phyloP scores from a whole-genome alignment of 257 asterid genomes.

The Capsicum pubescens region DNA sequence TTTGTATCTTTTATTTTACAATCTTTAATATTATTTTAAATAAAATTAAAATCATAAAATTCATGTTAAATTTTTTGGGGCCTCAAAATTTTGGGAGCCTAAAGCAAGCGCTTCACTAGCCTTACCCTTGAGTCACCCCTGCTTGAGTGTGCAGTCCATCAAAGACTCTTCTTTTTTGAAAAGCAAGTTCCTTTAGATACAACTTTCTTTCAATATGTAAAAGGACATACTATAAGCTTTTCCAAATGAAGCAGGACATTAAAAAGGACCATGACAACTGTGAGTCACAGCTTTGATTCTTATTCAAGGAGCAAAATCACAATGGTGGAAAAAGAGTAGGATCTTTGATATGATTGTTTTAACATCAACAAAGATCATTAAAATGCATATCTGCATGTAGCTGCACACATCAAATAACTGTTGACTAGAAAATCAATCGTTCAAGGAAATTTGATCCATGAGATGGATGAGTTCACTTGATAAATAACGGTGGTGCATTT shows the following conservation, averaged over 20 bases:
- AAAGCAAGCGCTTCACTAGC: no score
- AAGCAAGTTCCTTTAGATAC: conserved; percentile 1
- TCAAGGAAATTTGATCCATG: not conserved
- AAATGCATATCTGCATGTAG: not conserved
- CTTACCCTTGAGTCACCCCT: no score
- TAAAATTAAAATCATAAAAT: no score
- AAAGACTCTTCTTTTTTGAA: not conserved
- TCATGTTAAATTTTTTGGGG: no score
- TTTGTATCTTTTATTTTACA: no score
- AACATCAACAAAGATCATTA: not conserved
- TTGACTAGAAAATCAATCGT: not conserved
- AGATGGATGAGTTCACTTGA: not conserved
- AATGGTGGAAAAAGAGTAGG: not conserved
- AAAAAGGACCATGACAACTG: not conserved
- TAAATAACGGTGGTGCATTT: not conserved
- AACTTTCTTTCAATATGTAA: not conserved
- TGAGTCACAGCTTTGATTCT: not conserved
- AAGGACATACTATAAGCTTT: not conserved
- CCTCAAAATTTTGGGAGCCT: no score
- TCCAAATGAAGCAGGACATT: not conserved
- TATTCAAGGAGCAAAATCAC: conserved; percentile 21
- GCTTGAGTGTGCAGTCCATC: not conserved
- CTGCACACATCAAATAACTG: not conserved
- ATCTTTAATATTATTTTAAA: no score
- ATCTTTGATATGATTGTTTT: not conserved